phyloP scores from a whole-genome alignment of 2,329 filamentous ascomycete genomes.

The Clathrospora elynae region DNA sequence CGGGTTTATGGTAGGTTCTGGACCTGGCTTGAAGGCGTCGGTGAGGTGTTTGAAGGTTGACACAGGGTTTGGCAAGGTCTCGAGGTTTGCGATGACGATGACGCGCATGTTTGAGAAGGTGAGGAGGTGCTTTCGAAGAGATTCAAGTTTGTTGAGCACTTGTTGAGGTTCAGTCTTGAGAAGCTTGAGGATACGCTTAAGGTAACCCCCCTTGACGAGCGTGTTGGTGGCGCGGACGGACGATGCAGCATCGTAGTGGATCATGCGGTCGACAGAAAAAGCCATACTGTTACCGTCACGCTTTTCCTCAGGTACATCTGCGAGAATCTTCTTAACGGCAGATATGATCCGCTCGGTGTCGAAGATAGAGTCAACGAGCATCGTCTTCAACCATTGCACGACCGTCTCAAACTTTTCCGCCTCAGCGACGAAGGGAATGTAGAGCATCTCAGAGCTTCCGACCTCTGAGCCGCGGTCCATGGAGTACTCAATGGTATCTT shows the following conservation, averaged over 20 bases:
- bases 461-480: slow-evolving; percentile 71
- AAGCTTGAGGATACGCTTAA: slow-evolving; percentile 82
- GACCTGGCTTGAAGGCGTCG: slow-evolving; percentile 56
- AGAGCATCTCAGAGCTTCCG: slow-evolving; percentile 80
- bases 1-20: slow-evolving; percentile 64
- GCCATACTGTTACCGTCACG: slow-evolving; percentile 76
- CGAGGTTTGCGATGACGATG: slow-evolving; percentile 80
- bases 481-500: slow-evolving; percentile 84
- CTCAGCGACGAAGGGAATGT: slow-evolving; percentile 84
- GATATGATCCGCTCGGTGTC: slow-evolving; percentile 69
- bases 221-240: slow-evolving; percentile 78
- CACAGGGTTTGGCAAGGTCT: slow-evolving; percentile 74
- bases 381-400: slow-evolving; percentile 80
- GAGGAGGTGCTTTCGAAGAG: slow-evolving; percentile 76
- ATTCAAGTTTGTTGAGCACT: slow-evolving; percentile 77
- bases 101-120: slow-evolving; percentile 84
- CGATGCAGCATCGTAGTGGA: slow-evolving; percentile 78
- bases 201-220: slow-evolving; percentile 83
- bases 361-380: slow-evolving; percentile 89
- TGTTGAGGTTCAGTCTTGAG: slow-evolving; percentile 75
- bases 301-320: slow-evolving; percentile 90
- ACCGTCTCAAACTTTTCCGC: slow-evolving; percentile 82
- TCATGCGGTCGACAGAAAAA: slow-evolving; percentile 69
- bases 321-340: slow-evolving; percentile 78
- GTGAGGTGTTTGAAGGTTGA: slow-evolving; percentile 73